Percentiles rank a stretch among this genome's conserved stretches.
Evolutionary conservation across 2,329 filamentous ascomycete genomes (phyloP).

Genomic region (Cercospora sp.): DNA sequence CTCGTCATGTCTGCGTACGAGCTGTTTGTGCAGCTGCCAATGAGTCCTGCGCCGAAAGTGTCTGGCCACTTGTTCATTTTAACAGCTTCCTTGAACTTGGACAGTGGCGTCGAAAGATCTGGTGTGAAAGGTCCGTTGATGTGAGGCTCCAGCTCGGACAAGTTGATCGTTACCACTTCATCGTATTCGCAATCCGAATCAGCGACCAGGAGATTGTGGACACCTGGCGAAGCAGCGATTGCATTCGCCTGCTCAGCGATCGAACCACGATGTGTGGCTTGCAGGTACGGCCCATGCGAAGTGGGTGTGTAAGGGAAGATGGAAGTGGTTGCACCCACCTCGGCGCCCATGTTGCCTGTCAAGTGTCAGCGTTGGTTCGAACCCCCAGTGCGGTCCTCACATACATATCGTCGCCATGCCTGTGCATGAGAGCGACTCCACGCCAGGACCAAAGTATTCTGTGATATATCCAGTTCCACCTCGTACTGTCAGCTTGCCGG

Average conservation of each 20-base stretch:
- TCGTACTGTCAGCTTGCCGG: constrained; percentile 81
- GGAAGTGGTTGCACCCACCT: constrained; percentile 93
- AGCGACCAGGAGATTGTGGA: constrained; percentile 69
- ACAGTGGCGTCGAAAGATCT: constrained; percentile 89
- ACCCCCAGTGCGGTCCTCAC: not conserved
- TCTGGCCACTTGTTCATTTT: constrained; percentile 85
- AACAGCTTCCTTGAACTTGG: constrained; percentile 82
- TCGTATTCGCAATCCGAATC: constrained; percentile 86
- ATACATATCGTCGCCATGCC: constrained; percentile 81
- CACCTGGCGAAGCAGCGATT: constrained; percentile 58
- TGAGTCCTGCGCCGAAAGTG: constrained; percentile 87
- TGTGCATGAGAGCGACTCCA: constrained; percentile 84
- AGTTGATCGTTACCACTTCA: constrained; percentile 83
- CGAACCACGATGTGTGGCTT: constrained; percentile 74
- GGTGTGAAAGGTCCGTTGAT: constrained; percentile 79
- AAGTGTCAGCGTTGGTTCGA: constrained; percentile 60
- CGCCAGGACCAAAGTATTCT: constrained; percentile 74
- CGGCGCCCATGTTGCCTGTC: constrained; percentile 66
- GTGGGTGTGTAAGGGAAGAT: constrained; percentile 89
- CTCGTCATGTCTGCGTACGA: constrained; percentile 99
- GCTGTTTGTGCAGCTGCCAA: constrained; percentile 98
- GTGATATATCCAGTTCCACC: constrained; percentile 94
- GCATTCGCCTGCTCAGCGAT: constrained; percentile 68
- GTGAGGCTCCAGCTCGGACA: constrained; percentile 64
- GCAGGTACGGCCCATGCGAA: constrained; percentile 77